These are phyloP conservation scores for Cladosporium sp. DNA, from an alignment of 2,329 filamentous ascomycete genomes.

Conservation along the genomic window DNA sequence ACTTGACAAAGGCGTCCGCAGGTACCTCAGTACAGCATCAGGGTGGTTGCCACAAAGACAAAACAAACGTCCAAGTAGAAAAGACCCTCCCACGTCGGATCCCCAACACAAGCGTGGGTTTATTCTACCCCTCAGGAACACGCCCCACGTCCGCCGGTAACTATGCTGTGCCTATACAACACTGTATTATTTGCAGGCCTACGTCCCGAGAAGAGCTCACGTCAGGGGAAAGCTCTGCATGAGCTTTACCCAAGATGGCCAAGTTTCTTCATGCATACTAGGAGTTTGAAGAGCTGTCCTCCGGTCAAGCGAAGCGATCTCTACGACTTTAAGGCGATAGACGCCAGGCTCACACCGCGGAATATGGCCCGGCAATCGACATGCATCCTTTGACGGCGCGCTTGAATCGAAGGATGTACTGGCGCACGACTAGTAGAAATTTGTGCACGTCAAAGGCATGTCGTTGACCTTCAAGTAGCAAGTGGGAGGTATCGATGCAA, in stretches of 20 bases:
- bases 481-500: background rate
- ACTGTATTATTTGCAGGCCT: background rate
- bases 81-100: background rate
- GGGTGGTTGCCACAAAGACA: background rate
- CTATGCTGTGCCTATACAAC: background rate
- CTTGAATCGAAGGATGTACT: background rate
- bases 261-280: slow-evolving; percentile 8
- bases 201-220: background rate
- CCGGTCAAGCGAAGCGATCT: background rate
- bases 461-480: background rate
- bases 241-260: background rate
- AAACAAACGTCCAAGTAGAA: background rate
- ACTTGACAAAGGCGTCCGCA: background rate
- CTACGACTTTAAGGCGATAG: background rate
- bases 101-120: background rate
- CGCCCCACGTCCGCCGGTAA: background rate
- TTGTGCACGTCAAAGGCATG: background rate
- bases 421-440: background rate
- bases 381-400: background rate
- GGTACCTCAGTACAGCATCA: background rate
- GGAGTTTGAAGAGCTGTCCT: background rate
- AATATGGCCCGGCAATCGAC: background rate
- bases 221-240: background rate
- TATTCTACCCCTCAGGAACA: background rate
- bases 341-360: background rate